These are phyloP conservation scores for Fomitopsis palustris DNA, from an alignment of 1,284 basidiomycete species.

Conservation along the genomic window DNA sequence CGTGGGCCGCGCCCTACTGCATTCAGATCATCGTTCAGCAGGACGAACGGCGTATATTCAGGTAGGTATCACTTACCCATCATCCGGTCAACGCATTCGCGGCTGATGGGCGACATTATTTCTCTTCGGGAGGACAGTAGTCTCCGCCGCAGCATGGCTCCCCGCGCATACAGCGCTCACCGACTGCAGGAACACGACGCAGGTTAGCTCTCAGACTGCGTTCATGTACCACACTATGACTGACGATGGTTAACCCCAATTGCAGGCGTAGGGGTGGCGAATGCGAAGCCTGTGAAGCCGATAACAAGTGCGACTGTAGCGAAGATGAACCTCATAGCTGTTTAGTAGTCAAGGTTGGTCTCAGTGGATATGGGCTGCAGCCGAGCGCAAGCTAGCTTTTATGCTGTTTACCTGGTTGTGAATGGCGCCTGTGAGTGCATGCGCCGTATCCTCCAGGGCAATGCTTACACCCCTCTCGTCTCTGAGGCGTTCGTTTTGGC, in stretches of 20 bases:
- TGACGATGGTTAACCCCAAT: background rate
- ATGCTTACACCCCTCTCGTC: no score
- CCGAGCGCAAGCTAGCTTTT: background rate
- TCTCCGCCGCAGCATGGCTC: background rate
- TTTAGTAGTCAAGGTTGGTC: background rate
- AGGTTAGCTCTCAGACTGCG: no score
- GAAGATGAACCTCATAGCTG: background rate
- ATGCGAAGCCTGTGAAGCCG: background rate
- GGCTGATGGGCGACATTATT: no score
- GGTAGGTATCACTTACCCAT: background rate
- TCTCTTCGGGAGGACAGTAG: background rate
- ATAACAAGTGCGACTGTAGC: background rate
- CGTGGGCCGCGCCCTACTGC: no score
- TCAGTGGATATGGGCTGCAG: background rate
- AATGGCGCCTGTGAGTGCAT: no score
- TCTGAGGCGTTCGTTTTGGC: no score
- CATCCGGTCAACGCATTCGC: no score
- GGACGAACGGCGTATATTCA: no score
- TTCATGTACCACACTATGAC: background rate
- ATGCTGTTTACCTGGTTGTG: background rate
- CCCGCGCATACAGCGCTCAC: background rate
- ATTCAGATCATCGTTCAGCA: no score
- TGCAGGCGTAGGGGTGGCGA: background rate
- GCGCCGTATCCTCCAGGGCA: no score
- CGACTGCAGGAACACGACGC: no score